A percentile compares a stretch with the other conserved stretches of the same genome.
Evolutionary conservation across 306 rosid species (phyloP).

Genomic region (Parietaria judaica): DNA sequence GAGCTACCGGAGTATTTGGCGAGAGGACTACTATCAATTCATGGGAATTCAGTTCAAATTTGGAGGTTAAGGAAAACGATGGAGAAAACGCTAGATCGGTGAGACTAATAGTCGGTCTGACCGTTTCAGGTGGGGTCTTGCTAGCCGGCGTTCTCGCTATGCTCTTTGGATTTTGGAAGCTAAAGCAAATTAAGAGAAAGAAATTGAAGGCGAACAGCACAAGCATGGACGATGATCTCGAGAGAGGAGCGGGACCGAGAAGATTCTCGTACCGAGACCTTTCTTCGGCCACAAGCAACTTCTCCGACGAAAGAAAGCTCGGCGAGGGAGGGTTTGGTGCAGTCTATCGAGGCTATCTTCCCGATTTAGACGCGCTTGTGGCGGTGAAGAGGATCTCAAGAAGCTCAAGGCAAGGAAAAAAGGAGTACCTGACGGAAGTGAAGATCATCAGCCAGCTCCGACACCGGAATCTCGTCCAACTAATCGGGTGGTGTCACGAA

Average conservation of each 20-base stretch:
- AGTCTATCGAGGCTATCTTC: constrained; percentile 30
- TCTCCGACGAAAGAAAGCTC: constrained; percentile 25
- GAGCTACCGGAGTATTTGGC: not conserved
- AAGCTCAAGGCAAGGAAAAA: constrained; percentile 25
- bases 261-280: constrained; percentile 23
- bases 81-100: not conserved
- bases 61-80: not conserved
- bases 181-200: not conserved
- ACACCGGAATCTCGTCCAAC: constrained; percentile 30
- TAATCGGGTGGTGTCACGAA: constrained; percentile 40
- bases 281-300: constrained; percentile 27
- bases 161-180: not conserved
- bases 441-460: constrained; percentile 29
- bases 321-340: constrained; percentile 46
- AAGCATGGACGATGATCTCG: constrained; percentile 17
- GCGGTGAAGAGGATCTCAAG: constrained; percentile 36
- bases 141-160: not conserved
- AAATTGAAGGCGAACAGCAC: not conserved
- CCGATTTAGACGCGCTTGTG: constrained; percentile 7
- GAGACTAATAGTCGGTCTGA: not conserved
- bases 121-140: not conserved
- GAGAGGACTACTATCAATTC: not conserved
- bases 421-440: constrained; percentile 35
- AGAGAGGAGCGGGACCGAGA: constrained; percentile 28
- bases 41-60: constrained; percentile 12